Conservation (phyloP, 768 basidiomycete species). For the Hygrocybe coccinea region DNA sequence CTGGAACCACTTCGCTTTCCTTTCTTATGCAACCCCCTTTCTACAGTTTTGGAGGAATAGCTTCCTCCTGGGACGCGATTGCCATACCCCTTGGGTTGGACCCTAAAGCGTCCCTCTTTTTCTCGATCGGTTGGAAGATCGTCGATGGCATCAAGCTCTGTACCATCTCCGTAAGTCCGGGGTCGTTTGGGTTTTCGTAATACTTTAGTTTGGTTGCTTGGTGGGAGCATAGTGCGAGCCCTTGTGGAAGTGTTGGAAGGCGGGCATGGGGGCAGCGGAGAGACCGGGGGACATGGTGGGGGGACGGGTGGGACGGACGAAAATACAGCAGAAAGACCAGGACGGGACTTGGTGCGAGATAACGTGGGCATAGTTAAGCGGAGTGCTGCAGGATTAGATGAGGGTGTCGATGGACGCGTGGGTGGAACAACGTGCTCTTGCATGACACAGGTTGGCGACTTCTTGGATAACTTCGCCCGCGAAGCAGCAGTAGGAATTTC, state of each 20-base stretch:
- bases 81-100: constrained; percentile 65
- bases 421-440: constrained; percentile 71
- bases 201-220: constrained; percentile 47
- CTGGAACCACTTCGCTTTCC: constrained; percentile 43
- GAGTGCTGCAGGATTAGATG: constrained; percentile 68
- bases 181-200: constrained; percentile 74
- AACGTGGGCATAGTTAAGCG: constrained; percentile 87
- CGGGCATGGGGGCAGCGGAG: constrained; percentile 57
- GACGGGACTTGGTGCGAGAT: constrained; percentile 67
- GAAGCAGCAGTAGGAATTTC: constrained; percentile 79
- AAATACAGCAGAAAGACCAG: constrained; percentile 75
- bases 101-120: constrained; percentile 67
- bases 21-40: constrained; percentile 56
- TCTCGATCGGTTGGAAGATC: constrained; percentile 85
- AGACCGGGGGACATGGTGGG: constrained; percentile 46
- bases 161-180: constrained; percentile 78
- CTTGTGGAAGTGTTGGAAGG: constrained; percentile 51
- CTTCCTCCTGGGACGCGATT: constrained; percentile 58
- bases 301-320: constrained; percentile 37
- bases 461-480: constrained; percentile 65
- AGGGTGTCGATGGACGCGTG: constrained; percentile 73
- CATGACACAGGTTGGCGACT: constrained; percentile 54
- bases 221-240: constrained; percentile 27
- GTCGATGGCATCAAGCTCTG: constrained; percentile 83
- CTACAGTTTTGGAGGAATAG: constrained; percentile 41